Evolutionary conservation across 169 alveolate species (phyloP).

Genomic region (Perkinsus olseni): DNA sequence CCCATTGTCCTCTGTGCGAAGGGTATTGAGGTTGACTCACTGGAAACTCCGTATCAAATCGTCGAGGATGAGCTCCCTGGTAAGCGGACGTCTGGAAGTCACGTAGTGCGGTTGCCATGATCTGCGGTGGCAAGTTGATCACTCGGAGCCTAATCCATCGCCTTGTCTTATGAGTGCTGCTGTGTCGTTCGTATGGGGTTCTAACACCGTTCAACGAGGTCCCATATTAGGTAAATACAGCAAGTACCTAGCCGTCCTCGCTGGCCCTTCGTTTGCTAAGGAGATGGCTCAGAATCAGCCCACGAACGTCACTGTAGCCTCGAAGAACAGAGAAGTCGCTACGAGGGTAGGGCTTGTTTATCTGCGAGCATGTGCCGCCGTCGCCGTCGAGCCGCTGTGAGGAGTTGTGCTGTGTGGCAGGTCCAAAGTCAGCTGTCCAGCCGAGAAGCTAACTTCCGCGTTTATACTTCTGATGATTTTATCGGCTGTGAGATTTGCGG

Average conservation of each 20-base stretch:
- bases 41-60: conserved; percentile 14
- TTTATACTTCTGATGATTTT: conserved; percentile 20
- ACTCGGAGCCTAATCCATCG: no score
- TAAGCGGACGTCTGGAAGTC: neutral
- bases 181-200: no score
- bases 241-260: conserved; percentile 15
- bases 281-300: conserved; percentile 24
- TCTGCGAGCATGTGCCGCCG: no score
- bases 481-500: conserved; percentile 33
- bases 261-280: conserved; percentile 32
- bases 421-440: conserved; percentile 17
- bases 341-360: neutral
- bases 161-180: no score
- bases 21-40: conserved; percentile 8
- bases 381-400: no score
- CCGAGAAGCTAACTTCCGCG: conserved; percentile 17
- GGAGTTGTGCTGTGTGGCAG: neutral
- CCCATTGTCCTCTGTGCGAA: conserved; percentile 22
- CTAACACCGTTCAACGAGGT: neutral
- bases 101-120: no score
- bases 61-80: conserved; percentile 30
- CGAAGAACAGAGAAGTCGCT: conserved; percentile 12
- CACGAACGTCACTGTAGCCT: conserved; percentile 25
- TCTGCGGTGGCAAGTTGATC: no score
- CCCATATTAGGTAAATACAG: conserved; percentile 8